Base-by-base conservation (phyloP, 75 land plant genomes). In the Selaginella moellendorffii region DNA sequence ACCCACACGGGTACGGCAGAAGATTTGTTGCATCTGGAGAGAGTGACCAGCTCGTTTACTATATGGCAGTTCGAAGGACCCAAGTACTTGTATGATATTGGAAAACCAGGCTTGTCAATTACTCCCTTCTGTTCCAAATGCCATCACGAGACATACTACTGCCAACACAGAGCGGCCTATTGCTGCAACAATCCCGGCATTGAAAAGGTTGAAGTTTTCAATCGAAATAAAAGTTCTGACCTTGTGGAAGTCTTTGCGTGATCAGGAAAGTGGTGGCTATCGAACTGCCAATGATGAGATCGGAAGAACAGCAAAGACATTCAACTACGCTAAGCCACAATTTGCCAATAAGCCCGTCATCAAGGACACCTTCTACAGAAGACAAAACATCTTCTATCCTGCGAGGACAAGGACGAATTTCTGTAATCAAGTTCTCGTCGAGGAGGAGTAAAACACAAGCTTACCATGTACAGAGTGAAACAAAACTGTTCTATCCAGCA, bases 81-180 rank as follows among this genome's bases (percentile, higher is more conserved):
- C 0, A 28, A 75, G 29, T 75, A 71, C 54, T 54, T 70, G 53
- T 70, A 75, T 24, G 77, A 70, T 62, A 66, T 75, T 28, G 68
- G 68, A 19, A 73, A 54, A 65, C 60, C 75, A 23, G 74, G 74
- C 23, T 27, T 71, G 23, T 63, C 74, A 18, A 61, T 71, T 2
- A 75, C 77, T 0, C 56, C 63, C 12, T 68, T 69, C 25, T 75
- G 73, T 20, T 53, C 66, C 54, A 69, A 64, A 54, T 75, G 77
- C 30, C 77, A 75, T 53, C 68, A 75, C 27, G 74, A 75, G 2
- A 75, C 73, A 14, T 75, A 70, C 31, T 75, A 68, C 27, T 75
- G 73, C 31, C 72, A 58, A 0, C 77, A 75, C 59, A 31, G 66
- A 23, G 66, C 73, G 21, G 73, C 77, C 1, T 70, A 70, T 31